phyloP scores from a whole-genome alignment of 2,329 filamentous ascomycete species.

The Diaporthe destruens region DNA sequence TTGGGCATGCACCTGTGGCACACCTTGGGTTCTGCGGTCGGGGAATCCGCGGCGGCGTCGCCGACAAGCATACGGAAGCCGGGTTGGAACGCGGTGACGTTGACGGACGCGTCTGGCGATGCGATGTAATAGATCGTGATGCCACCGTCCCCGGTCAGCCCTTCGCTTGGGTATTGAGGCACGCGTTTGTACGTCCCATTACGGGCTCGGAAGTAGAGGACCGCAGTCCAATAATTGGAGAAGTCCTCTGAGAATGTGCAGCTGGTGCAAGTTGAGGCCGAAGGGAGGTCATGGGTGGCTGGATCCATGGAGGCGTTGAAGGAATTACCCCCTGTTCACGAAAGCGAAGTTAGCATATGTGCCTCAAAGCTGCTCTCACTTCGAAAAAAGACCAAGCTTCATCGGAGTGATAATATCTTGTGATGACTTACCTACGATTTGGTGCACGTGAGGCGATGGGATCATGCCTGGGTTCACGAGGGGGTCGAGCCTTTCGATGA shows the following conservation, averaged over 20 bases:
- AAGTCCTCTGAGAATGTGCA: slow-evolving; percentile 39
- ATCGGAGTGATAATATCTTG: background rate
- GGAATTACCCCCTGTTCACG: slow-evolving; percentile 45
- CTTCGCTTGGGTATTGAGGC: slow-evolving; percentile 32
- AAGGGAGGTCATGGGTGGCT: slow-evolving; percentile 10
- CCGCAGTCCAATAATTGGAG: slow-evolving; percentile 38
- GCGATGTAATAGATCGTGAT: slow-evolving; percentile 55
- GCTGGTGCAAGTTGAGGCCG: slow-evolving; percentile 51
- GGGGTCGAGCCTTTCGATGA: slow-evolving; percentile 55
- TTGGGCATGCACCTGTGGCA: slow-evolving; percentile 53
- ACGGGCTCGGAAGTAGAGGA: slow-evolving; percentile 35
- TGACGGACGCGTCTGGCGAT: slow-evolving; percentile 12
- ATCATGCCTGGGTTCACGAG: slow-evolving; percentile 55
- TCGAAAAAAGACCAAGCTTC: background rate
- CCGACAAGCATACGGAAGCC: slow-evolving; percentile 59
- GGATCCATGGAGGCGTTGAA: slow-evolving; percentile 56
- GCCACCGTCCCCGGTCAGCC: slow-evolving; percentile 59
- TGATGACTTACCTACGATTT: slow-evolving; percentile 56
- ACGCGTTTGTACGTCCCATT: slow-evolving; percentile 37
- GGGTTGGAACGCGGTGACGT: slow-evolving; percentile 55
- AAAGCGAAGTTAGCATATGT: background rate
- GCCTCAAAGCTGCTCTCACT: background rate
- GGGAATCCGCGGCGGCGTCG: slow-evolving; percentile 49
- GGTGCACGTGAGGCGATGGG: slow-evolving; percentile 66
- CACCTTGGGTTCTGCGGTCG: slow-evolving; percentile 45